Conservation (phyloP, 2,329 filamentous ascomycete genomes). For the Hymenotorrendiella dingleyae region DNA sequence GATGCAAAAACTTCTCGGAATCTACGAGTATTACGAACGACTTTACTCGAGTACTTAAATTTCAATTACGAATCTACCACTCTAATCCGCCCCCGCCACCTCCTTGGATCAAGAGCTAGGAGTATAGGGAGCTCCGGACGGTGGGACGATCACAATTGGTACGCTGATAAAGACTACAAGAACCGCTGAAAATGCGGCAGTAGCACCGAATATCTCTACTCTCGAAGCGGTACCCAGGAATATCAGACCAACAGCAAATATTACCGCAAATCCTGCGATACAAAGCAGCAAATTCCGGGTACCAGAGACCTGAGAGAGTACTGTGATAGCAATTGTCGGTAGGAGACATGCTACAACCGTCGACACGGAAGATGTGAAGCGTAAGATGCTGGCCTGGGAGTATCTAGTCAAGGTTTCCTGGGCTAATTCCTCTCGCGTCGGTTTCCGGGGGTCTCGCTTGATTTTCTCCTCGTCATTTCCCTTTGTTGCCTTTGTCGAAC, state of each 20-base stretch:
- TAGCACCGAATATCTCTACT: constrained; percentile 11
- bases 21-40: no score
- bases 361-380: constrained; percentile 5
- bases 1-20: no score
- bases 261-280: constrained; percentile 5
- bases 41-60: no score
- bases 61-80: no score
- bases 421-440: not conserved
- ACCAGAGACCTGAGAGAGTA: constrained; percentile 4
- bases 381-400: constrained; percentile 1
- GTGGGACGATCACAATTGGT: constrained; percentile 1
- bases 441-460: not conserved
- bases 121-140: not conserved
- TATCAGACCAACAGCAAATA: constrained; percentile 10
- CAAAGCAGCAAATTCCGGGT: constrained; percentile 1
- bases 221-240: constrained; percentile 3
- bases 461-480: not conserved
- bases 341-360: constrained; percentile 8
- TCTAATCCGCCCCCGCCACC: not conserved
- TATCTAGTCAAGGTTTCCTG: constrained; percentile 1
- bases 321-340: constrained; percentile 8
- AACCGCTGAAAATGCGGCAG: constrained; percentile 8
- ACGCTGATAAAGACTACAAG: constrained; percentile 2
- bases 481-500: not conserved
- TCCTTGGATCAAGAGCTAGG: not conserved